These are phyloP conservation scores for Nakataea oryzae DNA, from an alignment of 2,329 filamentous ascomycete species.

Conservation along the genomic window DNA sequence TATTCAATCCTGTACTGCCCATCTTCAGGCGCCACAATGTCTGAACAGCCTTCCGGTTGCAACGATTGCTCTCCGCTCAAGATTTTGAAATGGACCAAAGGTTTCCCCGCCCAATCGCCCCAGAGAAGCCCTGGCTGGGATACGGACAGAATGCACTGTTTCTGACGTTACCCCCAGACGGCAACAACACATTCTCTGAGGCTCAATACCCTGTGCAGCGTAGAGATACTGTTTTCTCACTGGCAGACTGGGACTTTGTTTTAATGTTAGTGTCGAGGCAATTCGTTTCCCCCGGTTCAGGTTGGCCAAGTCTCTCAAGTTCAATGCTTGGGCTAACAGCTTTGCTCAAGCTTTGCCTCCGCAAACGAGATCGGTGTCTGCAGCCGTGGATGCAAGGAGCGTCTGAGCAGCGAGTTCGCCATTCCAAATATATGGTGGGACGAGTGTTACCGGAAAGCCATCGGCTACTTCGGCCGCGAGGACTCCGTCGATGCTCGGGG, in stretches of 20 bases:
- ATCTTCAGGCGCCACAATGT: background rate
- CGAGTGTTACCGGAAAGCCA: conserved; percentile 19
- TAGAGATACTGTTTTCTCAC: background rate
- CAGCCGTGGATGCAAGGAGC: background rate
- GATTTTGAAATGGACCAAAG: background rate
- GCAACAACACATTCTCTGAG: background rate
- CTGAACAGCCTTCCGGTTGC: background rate
- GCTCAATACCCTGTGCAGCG: background rate
- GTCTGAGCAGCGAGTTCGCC: conserved; percentile 13
- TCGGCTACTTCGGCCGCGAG: conserved; percentile 27
- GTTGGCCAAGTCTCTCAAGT: background rate
- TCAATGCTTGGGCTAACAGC: background rate
- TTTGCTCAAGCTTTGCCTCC: background rate
- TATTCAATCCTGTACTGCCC: background rate
- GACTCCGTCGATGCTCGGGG: conserved; percentile 6
- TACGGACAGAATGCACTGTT: background rate
- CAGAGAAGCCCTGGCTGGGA: background rate
- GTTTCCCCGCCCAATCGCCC: background rate
- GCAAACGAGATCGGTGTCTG: background rate
- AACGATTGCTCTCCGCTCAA: background rate
- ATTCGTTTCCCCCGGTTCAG: background rate
- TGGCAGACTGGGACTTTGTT: background rate
- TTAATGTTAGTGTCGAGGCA: background rate
- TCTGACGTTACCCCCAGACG: background rate
- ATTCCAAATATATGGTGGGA: conserved; percentile 26